A percentile compares a stretch with the other conserved stretches of the same genome.
Evolutionary conservation across 495 filamentous ascomycete species (phyloP).

Genomic region (Hypoxylon lenormandii): DNA sequence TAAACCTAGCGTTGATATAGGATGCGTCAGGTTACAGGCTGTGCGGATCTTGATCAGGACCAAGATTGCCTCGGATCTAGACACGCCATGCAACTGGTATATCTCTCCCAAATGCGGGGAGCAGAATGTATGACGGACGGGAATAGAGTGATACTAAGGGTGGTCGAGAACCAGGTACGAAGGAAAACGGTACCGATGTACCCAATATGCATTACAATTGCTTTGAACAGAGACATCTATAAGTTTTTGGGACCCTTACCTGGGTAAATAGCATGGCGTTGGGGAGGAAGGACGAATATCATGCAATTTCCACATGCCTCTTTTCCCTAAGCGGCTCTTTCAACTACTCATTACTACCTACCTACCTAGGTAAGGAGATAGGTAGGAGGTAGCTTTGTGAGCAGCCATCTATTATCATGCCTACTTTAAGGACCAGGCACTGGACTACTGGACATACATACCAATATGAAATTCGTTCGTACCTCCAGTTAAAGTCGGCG

Average conservation of each 20-base stretch:
- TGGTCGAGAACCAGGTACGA: background rate
- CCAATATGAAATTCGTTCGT: conserved; percentile 1
- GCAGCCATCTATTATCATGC: background rate
- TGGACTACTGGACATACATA: background rate
- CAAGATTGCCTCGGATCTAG: too few species aligned
- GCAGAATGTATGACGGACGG: background rate
- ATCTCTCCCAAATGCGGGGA: background rate
- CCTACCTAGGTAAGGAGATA: too few species aligned
- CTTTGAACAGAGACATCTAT: background rate
- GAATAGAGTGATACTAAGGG: background rate
- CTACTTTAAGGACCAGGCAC: conserved; percentile 2
- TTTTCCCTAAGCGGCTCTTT: too few species aligned
- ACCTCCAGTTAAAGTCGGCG: background rate
- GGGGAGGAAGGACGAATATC: too few species aligned
- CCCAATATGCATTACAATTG: background rate
- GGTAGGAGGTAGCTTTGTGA: too few species aligned
- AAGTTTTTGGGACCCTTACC: background rate
- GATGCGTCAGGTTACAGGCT: background rate
- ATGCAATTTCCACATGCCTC: too few species aligned
- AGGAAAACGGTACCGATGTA: background rate
- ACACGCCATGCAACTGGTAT: background rate
- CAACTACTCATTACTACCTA: too few species aligned
- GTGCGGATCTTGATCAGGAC: background rate
- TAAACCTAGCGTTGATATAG: background rate
- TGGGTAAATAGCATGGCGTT: too few species aligned